A percentile compares a stretch with the other conserved stretches of the same genome.
Evolutionary conservation across 805 yeast genomes (phyloP).

Genomic region (Yarrowia hollandica): DNA sequence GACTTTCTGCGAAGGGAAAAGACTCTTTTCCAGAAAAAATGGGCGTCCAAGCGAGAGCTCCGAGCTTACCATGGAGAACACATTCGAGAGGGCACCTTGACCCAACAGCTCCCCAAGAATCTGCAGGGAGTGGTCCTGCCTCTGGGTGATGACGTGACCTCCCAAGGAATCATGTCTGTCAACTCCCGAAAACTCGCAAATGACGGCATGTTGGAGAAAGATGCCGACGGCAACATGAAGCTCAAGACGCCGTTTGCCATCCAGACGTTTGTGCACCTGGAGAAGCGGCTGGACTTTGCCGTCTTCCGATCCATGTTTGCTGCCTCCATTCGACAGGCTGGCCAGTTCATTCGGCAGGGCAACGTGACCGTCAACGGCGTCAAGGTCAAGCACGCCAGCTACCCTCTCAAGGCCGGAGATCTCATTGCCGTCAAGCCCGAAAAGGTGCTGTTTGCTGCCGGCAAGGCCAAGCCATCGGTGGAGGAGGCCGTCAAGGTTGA

Average conservation of each 20-base stretch:
- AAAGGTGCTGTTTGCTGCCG: conserved; percentile 80
- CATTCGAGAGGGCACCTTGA: conserved; percentile 80
- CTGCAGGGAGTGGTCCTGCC: conserved; percentile 70
- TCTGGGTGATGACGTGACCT: conserved; percentile 6
- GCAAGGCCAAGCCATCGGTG: conserved; percentile 77
- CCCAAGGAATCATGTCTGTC: background rate
- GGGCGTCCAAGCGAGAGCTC: conserved; percentile 87
- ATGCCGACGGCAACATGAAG: conserved; percentile 33
- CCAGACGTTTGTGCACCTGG: conserved; percentile 86
- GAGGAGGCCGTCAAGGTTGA: conserved; percentile 68
- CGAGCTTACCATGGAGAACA: conserved; percentile 96
- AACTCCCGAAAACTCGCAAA: no score
- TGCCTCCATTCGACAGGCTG: conserved; percentile 88
- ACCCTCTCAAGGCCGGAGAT: conserved; percentile 78
- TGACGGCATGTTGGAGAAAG: conserved; percentile 47
- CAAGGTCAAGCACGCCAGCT: conserved; percentile 74
- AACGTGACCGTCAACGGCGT: conserved; percentile 85
- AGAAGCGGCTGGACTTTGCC: conserved; percentile 86
- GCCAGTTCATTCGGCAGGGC: conserved; percentile 80
- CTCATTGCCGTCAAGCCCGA: conserved; percentile 82
- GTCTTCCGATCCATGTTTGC: conserved; percentile 92
- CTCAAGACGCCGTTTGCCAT: conserved; percentile 72
- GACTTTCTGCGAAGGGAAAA: background rate
- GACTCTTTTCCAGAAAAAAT: conserved; percentile 87
- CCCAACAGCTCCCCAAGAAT: conserved; percentile 62